These are phyloP conservation scores for Tylopilus intermedius DNA, from an alignment of 768 basidiomycete species.

Conservation along the genomic window DNA sequence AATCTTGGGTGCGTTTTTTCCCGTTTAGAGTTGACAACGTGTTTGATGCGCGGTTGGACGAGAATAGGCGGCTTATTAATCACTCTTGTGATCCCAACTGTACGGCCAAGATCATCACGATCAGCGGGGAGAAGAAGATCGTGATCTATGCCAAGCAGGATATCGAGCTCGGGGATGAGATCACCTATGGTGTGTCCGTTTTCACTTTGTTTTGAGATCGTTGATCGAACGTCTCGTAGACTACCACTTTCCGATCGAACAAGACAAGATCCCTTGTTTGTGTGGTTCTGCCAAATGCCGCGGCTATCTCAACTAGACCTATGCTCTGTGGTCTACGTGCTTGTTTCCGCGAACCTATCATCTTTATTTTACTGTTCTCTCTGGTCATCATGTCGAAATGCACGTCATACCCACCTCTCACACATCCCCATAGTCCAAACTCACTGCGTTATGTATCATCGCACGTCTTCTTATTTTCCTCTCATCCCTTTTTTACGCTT, in stretches of 20 bases:
- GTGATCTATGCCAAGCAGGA: slow-evolving; percentile 98
- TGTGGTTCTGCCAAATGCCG: slow-evolving; percentile 90
- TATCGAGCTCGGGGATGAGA: slow-evolving; percentile 95
- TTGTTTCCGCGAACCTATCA: neutral
- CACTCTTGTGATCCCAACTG: slow-evolving; percentile 97
- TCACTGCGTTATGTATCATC: slow-evolving; percentile 31
- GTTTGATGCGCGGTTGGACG: slow-evolving; percentile 4
- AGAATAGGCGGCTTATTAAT: slow-evolving; percentile 85
- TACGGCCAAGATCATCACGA: slow-evolving; percentile 86
- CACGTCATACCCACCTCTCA: slow-evolving; percentile 21
- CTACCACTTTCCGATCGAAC: slow-evolving; percentile 99
- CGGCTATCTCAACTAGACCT: slow-evolving; percentile 85
- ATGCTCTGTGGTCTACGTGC: neutral
- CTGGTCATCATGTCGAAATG: slow-evolving; percentile 8
- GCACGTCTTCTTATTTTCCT: slow-evolving; percentile 10
- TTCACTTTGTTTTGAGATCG: neutral
- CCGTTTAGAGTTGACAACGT: slow-evolving; percentile 1
- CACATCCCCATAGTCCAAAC: slow-evolving; percentile 13
- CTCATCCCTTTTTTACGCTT: neutral
- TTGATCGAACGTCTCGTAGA: slow-evolving; percentile 42
- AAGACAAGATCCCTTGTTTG: slow-evolving; percentile 92
- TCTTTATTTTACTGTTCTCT: neutral
- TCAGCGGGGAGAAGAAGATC: slow-evolving; percentile 93
- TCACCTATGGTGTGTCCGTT: slow-evolving; percentile 82
- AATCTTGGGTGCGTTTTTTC: slow-evolving; percentile 77